Percentiles rank a stretch among this genome's conserved stretches.
phyloP scores from a whole-genome alignment of 2,329 filamentous ascomycete species.

The Alternaria incomplexa region DNA sequence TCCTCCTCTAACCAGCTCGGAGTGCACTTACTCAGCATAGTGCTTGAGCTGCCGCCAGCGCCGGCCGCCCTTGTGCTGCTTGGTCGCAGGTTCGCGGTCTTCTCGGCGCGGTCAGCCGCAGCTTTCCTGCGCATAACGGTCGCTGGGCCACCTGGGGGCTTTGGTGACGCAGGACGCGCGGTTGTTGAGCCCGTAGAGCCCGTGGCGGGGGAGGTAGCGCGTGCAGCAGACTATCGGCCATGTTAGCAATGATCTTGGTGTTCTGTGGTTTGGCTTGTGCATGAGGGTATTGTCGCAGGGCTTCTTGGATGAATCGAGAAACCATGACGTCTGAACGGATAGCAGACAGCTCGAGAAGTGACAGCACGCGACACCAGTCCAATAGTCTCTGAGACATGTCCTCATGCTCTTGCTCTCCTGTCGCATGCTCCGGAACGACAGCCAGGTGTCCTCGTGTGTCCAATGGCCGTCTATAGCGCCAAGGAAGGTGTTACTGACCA shows the following conservation, averaged over 20 bases:
- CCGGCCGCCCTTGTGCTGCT: constrained; percentile 92
- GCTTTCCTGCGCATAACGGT: constrained; percentile 95
- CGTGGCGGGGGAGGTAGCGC: constrained; percentile 46
- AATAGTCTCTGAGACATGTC: neutral
- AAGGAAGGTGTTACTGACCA: constrained; percentile 21
- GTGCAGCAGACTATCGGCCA: constrained; percentile 27
- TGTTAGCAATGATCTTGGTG: constrained; percentile 6
- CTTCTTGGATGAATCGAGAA: neutral
- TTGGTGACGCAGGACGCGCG: constrained; percentile 82
- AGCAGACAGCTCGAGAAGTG: neutral
- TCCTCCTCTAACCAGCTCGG: neutral
- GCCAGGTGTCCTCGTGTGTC: neutral
- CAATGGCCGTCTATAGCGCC: constrained; percentile 4
- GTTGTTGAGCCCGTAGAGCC: constrained; percentile 68
- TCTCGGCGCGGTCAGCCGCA: constrained; percentile 96
- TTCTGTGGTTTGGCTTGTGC: neutral
- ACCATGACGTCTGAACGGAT: neutral
- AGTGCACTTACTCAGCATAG: constrained; percentile 85
- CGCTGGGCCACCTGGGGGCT: constrained; percentile 90
- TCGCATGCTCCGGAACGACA: constrained; percentile 10
- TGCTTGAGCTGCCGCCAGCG: constrained; percentile 94
- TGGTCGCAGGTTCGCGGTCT: constrained; percentile 90
- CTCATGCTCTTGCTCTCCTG: neutral
- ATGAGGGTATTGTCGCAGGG: neutral
- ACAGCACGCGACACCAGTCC: neutral